Evolutionary conservation across 768 basidiomycete species (phyloP).

Genomic region (Suillus variegatus): DNA sequence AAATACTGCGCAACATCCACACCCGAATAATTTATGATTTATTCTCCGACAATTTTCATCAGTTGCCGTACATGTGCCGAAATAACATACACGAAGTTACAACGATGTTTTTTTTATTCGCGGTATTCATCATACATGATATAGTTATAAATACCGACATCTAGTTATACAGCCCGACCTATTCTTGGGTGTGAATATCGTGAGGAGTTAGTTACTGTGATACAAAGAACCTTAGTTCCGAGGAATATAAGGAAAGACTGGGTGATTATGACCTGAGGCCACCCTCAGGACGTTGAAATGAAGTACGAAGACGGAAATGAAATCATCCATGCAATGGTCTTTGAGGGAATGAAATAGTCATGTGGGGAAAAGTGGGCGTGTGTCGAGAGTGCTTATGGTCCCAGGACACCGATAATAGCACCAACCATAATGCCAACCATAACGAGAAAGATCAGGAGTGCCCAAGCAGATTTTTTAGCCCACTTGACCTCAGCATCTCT

Average conservation of each 20-base stretch:
- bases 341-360: background rate
- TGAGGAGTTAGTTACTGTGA: background rate
- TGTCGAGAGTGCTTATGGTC: constrained; percentile 4
- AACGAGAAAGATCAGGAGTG: constrained; percentile 12
- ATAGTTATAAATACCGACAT: constrained; percentile 12
- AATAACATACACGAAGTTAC: background rate
- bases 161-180: constrained; percentile 9
- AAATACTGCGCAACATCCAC: constrained; percentile 9
- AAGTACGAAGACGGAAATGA: constrained; percentile 6
- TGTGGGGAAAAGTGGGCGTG: background rate
- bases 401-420: constrained; percentile 9
- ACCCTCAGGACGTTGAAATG: constrained; percentile 1
- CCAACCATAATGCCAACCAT: constrained; percentile 9
- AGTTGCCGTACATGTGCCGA: background rate
- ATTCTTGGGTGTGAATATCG: background rate
- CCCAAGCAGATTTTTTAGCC: constrained; percentile 37
- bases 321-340: background rate
- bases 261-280: constrained; percentile 2
- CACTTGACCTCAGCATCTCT: constrained; percentile 41
- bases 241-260: background rate
- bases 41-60: constrained; percentile 25
- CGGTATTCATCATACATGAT: constrained; percentile 8
- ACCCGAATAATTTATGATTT: constrained; percentile 15
- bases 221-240: constrained; percentile 3
- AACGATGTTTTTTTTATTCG: background rate